Conservation (phyloP, 202 grass and related monocot species). For the Miscanthus sacchariflorus region DNA sequence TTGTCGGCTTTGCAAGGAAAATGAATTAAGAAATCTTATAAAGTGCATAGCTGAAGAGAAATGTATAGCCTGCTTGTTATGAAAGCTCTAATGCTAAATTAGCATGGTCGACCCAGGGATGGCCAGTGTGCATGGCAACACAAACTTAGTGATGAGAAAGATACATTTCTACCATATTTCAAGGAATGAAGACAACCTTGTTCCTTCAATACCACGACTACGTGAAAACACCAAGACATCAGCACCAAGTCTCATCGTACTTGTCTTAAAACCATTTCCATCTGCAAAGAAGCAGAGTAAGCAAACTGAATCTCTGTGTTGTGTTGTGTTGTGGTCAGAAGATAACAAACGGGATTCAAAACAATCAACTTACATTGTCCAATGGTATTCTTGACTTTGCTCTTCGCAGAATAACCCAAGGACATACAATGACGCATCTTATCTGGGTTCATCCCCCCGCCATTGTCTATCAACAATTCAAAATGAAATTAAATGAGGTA, state of each 20-base stretch:
- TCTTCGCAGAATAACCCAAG: conserved; percentile 95
- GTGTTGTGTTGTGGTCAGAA: not conserved
- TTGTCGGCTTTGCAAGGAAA: conserved; percentile 23
- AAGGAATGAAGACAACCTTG: conserved; percentile 55
- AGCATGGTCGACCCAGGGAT: not conserved
- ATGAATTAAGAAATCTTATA: conserved; percentile 20
- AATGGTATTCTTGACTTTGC: conserved; percentile 81
- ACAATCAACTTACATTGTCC: conserved; percentile 73
- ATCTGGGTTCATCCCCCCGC: conserved; percentile 92
- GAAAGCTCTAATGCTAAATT: not conserved
- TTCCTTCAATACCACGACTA: conserved; percentile 57
- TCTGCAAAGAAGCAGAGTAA: conserved; percentile 53
- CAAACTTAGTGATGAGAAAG: conserved; percentile 11
- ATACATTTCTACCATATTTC: conserved; percentile 2
- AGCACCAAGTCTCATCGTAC: conserved; percentile 82
- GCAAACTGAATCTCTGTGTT: not conserved
- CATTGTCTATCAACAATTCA: conserved; percentile 71
- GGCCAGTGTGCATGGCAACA: not conserved
- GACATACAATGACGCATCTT: conserved; percentile 99
- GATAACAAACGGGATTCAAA: not conserved
- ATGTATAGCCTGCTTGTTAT: conserved; percentile 14
- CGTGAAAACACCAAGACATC: conserved; percentile 80
- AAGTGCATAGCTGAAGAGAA: not conserved
- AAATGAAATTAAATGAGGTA: conserved; percentile 29
- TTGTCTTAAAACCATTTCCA: conserved; percentile 93